Conservation (phyloP, 106 monocot genomes). For the Amphibolis antarctica region DNA sequence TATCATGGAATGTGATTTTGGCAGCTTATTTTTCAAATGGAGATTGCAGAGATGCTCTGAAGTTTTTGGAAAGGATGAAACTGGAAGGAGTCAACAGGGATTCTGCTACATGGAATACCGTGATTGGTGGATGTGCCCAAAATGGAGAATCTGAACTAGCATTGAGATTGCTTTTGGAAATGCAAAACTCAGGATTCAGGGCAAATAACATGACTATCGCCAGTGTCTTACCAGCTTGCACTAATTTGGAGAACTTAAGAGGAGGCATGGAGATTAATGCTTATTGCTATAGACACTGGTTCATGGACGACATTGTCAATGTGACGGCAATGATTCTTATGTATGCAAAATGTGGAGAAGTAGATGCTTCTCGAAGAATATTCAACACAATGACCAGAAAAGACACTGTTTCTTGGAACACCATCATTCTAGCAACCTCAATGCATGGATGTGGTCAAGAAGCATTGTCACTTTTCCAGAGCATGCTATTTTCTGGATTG, state of each 20-base stretch:
- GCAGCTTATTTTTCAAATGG: conserved; percentile 37
- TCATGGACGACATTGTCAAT: conserved; percentile 18
- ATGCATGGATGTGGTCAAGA: conserved; percentile 66
- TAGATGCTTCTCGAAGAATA: conserved; percentile 30
- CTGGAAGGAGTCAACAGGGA: conserved; percentile 3
- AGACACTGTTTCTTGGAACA: conserved; percentile 60
- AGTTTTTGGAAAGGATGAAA: conserved; percentile 37
- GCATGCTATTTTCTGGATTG: conserved; percentile 27
- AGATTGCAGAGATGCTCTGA: conserved; percentile 33
- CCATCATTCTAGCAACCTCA: conserved; percentile 54
- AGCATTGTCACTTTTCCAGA: conserved; percentile 26
- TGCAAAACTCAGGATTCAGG: conserved; percentile 39
- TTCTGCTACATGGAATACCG: conserved; percentile 53
- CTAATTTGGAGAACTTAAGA: conserved; percentile 28
- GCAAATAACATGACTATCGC: conserved; percentile 41
- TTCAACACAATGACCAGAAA: conserved; percentile 33
- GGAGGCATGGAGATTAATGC: conserved; percentile 47
- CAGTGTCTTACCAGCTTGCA: conserved; percentile 46
- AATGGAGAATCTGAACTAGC: conserved; percentile 27
- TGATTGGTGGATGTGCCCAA: conserved; percentile 47
- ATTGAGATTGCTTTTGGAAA: conserved; percentile 30
- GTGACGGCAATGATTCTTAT: conserved; percentile 41
- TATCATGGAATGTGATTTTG: conserved; percentile 57
- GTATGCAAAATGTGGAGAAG: conserved; percentile 63
- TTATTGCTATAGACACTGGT: conserved; percentile 20